Evolutionary conservation across 768 basidiomycete genomes (phyloP).

Genomic region (Gautieria morchelliformis): DNA sequence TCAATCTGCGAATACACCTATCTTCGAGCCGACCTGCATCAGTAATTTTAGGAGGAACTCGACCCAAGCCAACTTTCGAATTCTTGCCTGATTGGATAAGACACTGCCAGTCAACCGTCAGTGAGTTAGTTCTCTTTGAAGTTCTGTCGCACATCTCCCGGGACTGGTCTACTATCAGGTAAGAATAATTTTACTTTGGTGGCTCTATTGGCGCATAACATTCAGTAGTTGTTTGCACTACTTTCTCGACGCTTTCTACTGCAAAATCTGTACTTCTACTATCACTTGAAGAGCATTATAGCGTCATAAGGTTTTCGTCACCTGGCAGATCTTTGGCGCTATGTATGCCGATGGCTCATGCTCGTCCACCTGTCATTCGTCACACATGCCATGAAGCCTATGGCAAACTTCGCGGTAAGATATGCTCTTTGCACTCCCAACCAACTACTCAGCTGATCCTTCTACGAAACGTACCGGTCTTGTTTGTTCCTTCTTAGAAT

Average conservation of each 20-base stretch:
- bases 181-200: too few species aligned
- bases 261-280: constrained; percentile 47
- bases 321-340: constrained; percentile 52
- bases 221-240: constrained; percentile 81
- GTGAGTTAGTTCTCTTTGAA: constrained; percentile 18
- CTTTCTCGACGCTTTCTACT: constrained; percentile 69
- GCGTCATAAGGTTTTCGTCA: too few species aligned
- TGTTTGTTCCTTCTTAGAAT: constrained; percentile 72
- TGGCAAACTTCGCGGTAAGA: constrained; percentile 59
- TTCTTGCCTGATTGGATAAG: too few species aligned
- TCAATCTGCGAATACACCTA: too few species aligned
- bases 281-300: too few species aligned
- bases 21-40: too few species aligned
- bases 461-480: constrained; percentile 51
- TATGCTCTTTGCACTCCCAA: neutral
- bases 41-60: too few species aligned
- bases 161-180: constrained; percentile 60
- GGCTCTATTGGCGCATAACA: too few species aligned
- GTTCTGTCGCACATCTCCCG: constrained; percentile 14
- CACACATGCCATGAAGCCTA: constrained; percentile 71
- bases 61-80: too few species aligned
- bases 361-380: constrained; percentile 44
- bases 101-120: too few species aligned
- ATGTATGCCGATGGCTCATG: constrained; percentile 79
- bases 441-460: too few species aligned